These are phyloP conservation scores for Candida tibetensis DNA, from an alignment of 805 yeast species.

Conservation along the genomic window DNA sequence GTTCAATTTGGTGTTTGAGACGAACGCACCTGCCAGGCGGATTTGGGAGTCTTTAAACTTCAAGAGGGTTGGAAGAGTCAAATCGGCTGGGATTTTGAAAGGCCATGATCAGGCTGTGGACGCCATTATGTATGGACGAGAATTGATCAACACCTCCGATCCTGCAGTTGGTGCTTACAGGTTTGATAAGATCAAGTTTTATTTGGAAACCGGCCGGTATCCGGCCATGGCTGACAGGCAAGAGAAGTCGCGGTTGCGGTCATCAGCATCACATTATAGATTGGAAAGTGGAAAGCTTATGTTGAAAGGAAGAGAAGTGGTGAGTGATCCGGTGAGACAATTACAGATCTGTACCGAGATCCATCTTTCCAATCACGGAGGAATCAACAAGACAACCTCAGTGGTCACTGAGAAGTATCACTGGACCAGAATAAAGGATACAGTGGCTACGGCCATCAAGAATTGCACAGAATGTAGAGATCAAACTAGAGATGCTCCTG, in stretches of 20 bases:
- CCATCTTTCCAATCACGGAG: constrained; percentile 73
- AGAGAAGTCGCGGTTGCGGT: constrained; percentile 83
- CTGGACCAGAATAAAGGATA: constrained; percentile 88
- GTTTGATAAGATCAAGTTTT: constrained; percentile 74
- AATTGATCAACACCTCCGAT: constrained; percentile 56
- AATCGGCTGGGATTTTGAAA: constrained; percentile 84
- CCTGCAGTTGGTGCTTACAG: constrained; percentile 52
- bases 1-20: constrained; percentile 84
- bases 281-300: constrained; percentile 68
- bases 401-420: constrained; percentile 76
- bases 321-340: constrained; percentile 72
- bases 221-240: constrained; percentile 80
- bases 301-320: constrained; percentile 80
- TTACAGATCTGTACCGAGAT: constrained; percentile 66
- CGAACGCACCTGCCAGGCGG: constrained; percentile 77
- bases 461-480: constrained; percentile 75
- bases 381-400: constrained; percentile 85
- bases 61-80: constrained; percentile 73
- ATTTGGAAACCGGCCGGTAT: constrained; percentile 79
- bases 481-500: constrained; percentile 25
- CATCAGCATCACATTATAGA: constrained; percentile 74
- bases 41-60: constrained; percentile 77
- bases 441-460: constrained; percentile 75
- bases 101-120: constrained; percentile 85
- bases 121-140: constrained; percentile 80